Evolutionary conservation across 768 basidiomycete species (phyloP), one percentile per base, ranked within the genome.

Genomic region (Pisolithus tinctorius): DNA sequence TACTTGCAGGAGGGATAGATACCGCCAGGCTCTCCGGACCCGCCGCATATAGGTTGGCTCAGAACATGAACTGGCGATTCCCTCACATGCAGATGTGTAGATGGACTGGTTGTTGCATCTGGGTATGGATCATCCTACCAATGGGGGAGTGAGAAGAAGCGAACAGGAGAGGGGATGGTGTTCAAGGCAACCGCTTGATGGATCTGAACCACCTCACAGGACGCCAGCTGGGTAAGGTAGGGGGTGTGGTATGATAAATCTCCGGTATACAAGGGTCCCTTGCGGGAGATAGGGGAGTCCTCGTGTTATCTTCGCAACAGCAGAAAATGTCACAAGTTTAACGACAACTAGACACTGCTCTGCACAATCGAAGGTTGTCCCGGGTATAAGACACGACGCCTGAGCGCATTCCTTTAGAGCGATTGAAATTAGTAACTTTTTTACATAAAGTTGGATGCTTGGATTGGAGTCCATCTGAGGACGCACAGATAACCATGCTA

Each of bases 261-360:
- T 44, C 13, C 6, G 51, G 44, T 10, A 52, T 46, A 31, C 50
- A 26, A 49, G 46, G 39, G 39, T 20, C 41, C 49, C 54, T 47
- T 38, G 31, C 36, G 39, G 54, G 31, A 49, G 27, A 25, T 39
- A 55, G 38, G 2, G 2, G 2, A 20, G 20, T 20, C 45, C 51
- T 47, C 30, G 54, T 36, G 13, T 49, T 36, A 10, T 63, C 58
- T 20, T 51, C 50, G 49, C 72, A 75, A 6, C 63, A 55, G 38
- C 75, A 77, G 4, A 73, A 57, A 41, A 71, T 56, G 50, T 71
- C 74, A 66, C 88, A 90, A 7, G 84, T 20, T 20, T 20, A 20
- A 20, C 71, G 52, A 90, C 78, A 49, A 89, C 80, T 51, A 87
- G 75, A 60, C 88, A 90, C 56, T 85, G 73, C 57, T 88, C 79